These are phyloP conservation scores for Globisporangium recalcitrans DNA, from an alignment of 352 stramenopile species.

Conservation along the genomic window DNA sequence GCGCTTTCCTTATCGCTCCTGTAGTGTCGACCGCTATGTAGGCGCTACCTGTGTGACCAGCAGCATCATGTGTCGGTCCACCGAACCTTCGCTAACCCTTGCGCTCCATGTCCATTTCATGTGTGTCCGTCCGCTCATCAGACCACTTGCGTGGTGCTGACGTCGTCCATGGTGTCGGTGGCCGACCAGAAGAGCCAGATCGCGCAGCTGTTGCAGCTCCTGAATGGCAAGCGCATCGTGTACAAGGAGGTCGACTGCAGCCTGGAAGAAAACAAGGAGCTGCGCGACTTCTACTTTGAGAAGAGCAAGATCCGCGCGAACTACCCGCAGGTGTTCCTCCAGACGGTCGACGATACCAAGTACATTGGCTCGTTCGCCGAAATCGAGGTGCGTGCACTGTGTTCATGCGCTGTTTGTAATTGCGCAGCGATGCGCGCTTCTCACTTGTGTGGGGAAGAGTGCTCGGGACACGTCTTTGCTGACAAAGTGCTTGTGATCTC, in stretches of 20 bases:
- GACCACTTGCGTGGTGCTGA: constrained; percentile 60
- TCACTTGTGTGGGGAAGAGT: too few relatives aligned
- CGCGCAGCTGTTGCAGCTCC: constrained; percentile 55
- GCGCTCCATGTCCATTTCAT: not conserved
- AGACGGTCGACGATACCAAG: constrained; percentile 33
- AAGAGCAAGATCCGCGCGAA: constrained; percentile 75
- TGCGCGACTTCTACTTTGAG: constrained; percentile 73
- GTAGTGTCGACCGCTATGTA: not conserved
- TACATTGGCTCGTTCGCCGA: constrained; percentile 81
- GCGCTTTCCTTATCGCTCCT: not conserved
- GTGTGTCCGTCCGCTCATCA: constrained; percentile 3
- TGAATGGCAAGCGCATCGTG: constrained; percentile 66
- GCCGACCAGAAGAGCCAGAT: constrained; percentile 80
- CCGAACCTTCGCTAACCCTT: not conserved
- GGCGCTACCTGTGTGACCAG: not conserved
- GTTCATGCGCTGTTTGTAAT: not conserved
- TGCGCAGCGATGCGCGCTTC: not conserved
- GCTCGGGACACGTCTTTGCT: not conserved
- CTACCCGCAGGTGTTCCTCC: constrained; percentile 83
- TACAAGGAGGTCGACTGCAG: constrained; percentile 79
- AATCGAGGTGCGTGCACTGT: constrained; percentile 46
- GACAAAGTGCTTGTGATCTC: not conserved
- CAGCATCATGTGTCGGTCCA: not conserved
- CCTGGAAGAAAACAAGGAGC: constrained; percentile 69
- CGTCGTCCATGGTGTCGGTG: constrained; percentile 70